Evolutionary conservation across 2,329 filamentous ascomycete species (phyloP).

Genomic region (Metarhizium album): DNA sequence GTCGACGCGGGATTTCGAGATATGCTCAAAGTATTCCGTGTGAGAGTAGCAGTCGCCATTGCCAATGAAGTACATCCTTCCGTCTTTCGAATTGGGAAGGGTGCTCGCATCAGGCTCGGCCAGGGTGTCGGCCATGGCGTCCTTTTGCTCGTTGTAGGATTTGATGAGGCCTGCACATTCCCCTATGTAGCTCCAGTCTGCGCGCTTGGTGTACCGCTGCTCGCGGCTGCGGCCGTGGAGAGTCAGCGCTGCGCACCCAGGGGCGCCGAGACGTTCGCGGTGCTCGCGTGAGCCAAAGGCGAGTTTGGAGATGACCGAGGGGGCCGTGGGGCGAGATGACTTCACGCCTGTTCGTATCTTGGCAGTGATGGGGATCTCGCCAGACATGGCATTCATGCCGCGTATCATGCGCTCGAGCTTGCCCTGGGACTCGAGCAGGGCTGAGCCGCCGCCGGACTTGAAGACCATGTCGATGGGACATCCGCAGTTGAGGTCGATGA

Average conservation of each 20-base stretch:
- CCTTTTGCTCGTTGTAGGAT: conserved; percentile 60
- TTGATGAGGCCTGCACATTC: conserved; percentile 81
- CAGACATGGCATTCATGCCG: conserved; percentile 91
- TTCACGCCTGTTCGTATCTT: conserved; percentile 91
- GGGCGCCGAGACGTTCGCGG: conserved; percentile 57
- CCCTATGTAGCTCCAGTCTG: conserved; percentile 93
- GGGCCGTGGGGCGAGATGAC: conserved; percentile 66
- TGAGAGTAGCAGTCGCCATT: conserved; percentile 97
- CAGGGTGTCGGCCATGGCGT: conserved; percentile 61
- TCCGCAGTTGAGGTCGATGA: conserved; percentile 93
- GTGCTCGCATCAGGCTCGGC: conserved; percentile 66
- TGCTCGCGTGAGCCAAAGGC: conserved; percentile 69
- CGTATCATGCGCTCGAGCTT: conserved; percentile 92
- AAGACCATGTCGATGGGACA: conserved; percentile 95
- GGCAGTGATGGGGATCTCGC: conserved; percentile 81
- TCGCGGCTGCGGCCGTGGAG: conserved; percentile 88
- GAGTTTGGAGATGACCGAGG: conserved; percentile 72
- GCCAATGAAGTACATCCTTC: conserved; percentile 80
- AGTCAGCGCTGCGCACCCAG: conserved; percentile 89
- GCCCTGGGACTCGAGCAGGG: conserved; percentile 73
- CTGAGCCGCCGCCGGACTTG: conserved; percentile 79
- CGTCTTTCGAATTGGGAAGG: conserved; percentile 52
- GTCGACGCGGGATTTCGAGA: conserved; percentile 72
- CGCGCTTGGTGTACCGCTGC: conserved; percentile 82
- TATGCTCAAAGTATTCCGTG: conserved; percentile 69